Conservation (phyloP, 768 basidiomycete species). For the Lentinus tigrinus region DNA sequence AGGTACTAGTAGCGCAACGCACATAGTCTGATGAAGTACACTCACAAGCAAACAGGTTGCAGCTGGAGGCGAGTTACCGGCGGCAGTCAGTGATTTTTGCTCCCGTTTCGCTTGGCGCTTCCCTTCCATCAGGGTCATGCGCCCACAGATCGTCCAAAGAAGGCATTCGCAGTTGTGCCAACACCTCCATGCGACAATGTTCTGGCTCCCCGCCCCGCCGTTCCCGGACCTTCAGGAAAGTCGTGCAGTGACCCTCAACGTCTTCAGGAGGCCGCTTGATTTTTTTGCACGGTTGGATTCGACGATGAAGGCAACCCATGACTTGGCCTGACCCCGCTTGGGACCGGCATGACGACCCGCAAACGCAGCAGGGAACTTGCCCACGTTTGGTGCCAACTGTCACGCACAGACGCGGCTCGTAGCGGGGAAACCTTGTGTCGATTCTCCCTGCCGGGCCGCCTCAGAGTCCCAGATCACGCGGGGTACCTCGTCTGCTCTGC, state of each 20-base stretch:
- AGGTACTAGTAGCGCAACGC: too few species aligned
- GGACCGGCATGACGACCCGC: neutral
- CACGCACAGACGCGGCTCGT: neutral
- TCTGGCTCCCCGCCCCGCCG: neutral
- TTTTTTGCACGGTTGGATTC: too few species aligned
- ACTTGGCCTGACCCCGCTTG: too few species aligned
- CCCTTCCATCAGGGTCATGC: conserved; percentile 6
- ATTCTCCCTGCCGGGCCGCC: conserved; percentile 10
- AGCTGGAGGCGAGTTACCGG: neutral
- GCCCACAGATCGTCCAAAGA: conserved; percentile 3
- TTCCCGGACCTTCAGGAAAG: neutral
- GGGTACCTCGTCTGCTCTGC: conserved; percentile 2
- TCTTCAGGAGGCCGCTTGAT: neutral
- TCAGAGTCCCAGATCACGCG: conserved; percentile 17
- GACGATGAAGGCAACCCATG: too few species aligned
- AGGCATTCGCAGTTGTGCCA: conserved; percentile 11
- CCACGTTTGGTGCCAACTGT: neutral
- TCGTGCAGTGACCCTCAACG: too few species aligned
- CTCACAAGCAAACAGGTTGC: too few species aligned
- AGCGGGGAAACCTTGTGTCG: conserved; percentile 3
- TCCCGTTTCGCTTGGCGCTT: conserved; percentile 3
- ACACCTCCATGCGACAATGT: neutral
- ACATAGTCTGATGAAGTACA: too few species aligned
- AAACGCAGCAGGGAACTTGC: neutral
- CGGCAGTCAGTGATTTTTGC: neutral